These are phyloP conservation scores for Noccaea bulbosa DNA, from an alignment of 345 rosid genomes.

Conservation along the genomic window DNA sequence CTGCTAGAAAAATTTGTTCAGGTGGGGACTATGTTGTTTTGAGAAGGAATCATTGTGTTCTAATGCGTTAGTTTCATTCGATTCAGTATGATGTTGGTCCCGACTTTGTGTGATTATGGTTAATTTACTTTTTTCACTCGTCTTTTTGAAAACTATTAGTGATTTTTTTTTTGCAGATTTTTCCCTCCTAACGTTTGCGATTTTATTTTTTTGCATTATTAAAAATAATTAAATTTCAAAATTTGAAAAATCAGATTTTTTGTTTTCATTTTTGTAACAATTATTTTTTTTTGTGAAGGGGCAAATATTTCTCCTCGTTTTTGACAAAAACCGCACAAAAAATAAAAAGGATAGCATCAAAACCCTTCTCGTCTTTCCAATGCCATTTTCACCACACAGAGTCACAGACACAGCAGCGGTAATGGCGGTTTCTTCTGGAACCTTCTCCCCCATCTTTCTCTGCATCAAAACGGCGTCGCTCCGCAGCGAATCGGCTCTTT, in stretches of 20 bases:
- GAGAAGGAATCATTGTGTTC: background rate
- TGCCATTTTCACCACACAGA: constrained; percentile 9
- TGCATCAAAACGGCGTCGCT: constrained; percentile 48
- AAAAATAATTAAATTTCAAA: no score
- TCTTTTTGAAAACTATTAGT: background rate
- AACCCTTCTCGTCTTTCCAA: constrained; percentile 36
- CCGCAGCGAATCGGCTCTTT: constrained; percentile 5
- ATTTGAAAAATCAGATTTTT: no score
- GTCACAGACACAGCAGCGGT: background rate
- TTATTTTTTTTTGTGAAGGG: no score
- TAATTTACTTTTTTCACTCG: background rate
- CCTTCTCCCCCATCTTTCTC: constrained; percentile 48
- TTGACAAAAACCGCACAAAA: background rate
- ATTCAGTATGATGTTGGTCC: background rate
- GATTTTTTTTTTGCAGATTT: no score
- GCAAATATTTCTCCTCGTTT: no score
- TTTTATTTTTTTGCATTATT: no score
- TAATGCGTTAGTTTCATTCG: constrained; percentile 1
- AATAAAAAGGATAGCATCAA: constrained; percentile 44
- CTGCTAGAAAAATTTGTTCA: background rate
- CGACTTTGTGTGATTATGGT: background rate
- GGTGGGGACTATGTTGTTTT: background rate
- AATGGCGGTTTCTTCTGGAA: constrained; percentile 58
- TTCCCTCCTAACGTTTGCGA: no score
- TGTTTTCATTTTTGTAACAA: no score